A percentile compares a stretch with the other conserved stretches of the same genome.
phyloP scores from a whole-genome alignment of 2,329 filamentous ascomycete genomes.

The Claviceps quebecensis region DNA sequence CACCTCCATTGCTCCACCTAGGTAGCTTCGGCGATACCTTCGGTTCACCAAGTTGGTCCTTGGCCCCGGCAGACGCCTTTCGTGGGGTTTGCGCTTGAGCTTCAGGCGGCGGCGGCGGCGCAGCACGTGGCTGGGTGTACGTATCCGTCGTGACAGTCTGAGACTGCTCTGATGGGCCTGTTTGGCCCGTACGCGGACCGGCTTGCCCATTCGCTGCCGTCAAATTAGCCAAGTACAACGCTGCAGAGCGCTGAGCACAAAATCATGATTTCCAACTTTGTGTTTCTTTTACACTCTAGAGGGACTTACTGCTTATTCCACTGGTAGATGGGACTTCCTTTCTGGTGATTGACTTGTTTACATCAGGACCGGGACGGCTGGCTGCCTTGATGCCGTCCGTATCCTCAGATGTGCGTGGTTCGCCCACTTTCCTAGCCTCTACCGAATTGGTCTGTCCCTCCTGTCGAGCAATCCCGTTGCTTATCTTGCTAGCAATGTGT shows the following conservation, averaged over 20 bases:
- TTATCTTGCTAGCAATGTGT: constrained; percentile 18
- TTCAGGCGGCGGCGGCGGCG: constrained; percentile 34
- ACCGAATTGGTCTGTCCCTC: constrained; percentile 11
- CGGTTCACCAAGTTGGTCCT: constrained; percentile 23
- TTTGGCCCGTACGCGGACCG: background rate
- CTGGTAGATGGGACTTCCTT: constrained; percentile 44
- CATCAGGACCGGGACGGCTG: constrained; percentile 23
- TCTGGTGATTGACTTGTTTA: constrained; percentile 39
- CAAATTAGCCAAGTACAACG: background rate
- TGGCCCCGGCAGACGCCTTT: constrained; percentile 35
- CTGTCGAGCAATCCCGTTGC: constrained; percentile 18
- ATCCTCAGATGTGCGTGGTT: constrained; percentile 44
- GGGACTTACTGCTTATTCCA: constrained; percentile 26
- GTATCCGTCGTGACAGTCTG: constrained; percentile 26
- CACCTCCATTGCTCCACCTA: constrained; percentile 64
- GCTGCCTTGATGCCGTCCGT: constrained; percentile 31
- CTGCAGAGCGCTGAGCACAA: background rate
- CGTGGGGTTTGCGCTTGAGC: constrained; percentile 19
- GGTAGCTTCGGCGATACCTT: constrained; percentile 53
- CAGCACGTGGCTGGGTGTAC: constrained; percentile 44
- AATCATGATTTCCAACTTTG: background rate
- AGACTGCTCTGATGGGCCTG: background rate
- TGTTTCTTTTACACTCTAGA: background rate
- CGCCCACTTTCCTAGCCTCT: constrained; percentile 23
- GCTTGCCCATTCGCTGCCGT: constrained; percentile 3